Evolutionary conservation across 2,329 filamentous ascomycete genomes (phyloP), one percentile per base, ranked within the genome.

Genomic region (Hypocrella siamensis): DNA sequence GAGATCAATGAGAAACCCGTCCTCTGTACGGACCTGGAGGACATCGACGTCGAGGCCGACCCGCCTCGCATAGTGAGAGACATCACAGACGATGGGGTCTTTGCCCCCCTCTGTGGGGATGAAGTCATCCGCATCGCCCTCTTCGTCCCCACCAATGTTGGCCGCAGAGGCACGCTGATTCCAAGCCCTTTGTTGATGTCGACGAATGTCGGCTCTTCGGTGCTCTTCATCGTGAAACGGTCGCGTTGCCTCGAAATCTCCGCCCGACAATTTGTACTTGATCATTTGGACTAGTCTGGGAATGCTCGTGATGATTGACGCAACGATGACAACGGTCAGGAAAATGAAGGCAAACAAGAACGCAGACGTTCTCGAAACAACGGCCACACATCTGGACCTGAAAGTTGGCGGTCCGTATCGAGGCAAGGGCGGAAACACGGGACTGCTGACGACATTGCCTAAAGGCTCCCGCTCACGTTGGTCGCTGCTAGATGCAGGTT

Each of bases 21-120:
- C 88, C 50, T 94, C 86, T 0, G 88, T 94, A 52, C 93, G 79
- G 0, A 94, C 85, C 31, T 81, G 65, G 45, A 84, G 82, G 8
- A 70, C 69, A 47, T 94, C 86, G 17, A 84, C 71, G 38, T 94
- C 84, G 1, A 96, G 65, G 1, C 88, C 88, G 11, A 93, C 84
- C 10, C 86, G 67, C 15, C 82, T 68, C 2, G 88, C 86, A 48
- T 96, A 94, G 49, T 94, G 90, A 3, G 68, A 67, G 15, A 86
- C 71, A 44, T 94, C 80, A 45, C 80, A 83, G 6, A 81, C 56
- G 6, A 94, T 58, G 3, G 71, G 76, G 51, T 94, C 88, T 6
- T 67, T 70, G 0, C 85, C 85, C 12, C 84, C 84, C 54, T 90
- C 84, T 3, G 78, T 73, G 0, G 83, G 81, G 1, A 72, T 54